phyloP scores from a whole-genome alignment of 1,284 basidiomycete genomes.

The Meira nashicola region DNA sequence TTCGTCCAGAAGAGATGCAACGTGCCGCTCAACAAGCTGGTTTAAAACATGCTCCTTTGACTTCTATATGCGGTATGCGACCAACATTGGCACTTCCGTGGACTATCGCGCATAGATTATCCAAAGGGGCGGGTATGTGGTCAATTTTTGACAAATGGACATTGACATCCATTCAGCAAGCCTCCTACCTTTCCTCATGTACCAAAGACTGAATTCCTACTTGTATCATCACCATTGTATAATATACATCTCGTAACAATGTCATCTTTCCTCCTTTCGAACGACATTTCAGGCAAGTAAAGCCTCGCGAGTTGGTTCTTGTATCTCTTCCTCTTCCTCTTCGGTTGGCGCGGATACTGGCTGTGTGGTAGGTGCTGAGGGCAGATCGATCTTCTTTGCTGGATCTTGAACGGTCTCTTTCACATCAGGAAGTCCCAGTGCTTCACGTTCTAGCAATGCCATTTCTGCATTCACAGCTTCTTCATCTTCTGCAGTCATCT shows the following conservation, averaged over 20 bases:
- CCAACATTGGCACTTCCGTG: not conserved
- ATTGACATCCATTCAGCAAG: not conserved
- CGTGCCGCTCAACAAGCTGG: not conserved
- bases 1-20: slow-evolving; percentile 19
- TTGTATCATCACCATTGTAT: not conserved
- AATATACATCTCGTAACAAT: no score
- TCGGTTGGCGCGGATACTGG: slow-evolving; percentile 18
- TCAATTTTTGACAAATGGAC: not conserved
- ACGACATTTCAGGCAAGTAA: not conserved
- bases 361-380: slow-evolving; percentile 22
- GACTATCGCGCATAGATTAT: not conserved
- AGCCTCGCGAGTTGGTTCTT: not conserved
- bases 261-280: not conserved
- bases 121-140: not conserved
- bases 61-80: not conserved
- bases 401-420: not conserved
- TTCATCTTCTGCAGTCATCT: slow-evolving; percentile 81
- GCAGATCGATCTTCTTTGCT: slow-evolving; percentile 14
- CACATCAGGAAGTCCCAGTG: not conserved
- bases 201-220: not conserved
- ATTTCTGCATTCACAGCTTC: slow-evolving; percentile 79
- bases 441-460: slow-evolving; percentile 29
- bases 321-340: slow-evolving; percentile 1
- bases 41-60: not conserved
- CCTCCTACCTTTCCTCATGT: not conserved